Base-by-base conservation (phyloP, 2,329 filamentous ascomycete species). In the Colletotrichum karsti region DNA sequence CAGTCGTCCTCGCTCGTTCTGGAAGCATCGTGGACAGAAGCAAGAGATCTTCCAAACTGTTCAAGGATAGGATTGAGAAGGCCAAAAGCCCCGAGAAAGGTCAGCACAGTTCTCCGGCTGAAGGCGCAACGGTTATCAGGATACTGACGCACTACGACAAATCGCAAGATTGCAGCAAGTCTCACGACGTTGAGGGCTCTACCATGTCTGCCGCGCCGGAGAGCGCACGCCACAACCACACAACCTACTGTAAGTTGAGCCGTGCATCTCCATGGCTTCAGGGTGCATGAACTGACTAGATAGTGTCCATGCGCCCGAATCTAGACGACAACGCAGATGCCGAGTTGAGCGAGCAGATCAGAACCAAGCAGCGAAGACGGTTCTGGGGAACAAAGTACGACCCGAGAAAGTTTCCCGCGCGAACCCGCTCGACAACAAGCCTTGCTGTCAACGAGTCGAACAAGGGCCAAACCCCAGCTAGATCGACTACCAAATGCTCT, bases 1-100 rank as follows among this genome's bases (percentile, higher is more conserved):
- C 80, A n/a, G 83, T 85, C 3, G 74, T 79, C 1, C 67, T 85
- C 24, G 82, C 81, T 12, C 78, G 83, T 46, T 77, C 80, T 5
- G 77, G 77, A 13, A 85, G 82, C 44, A 70, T 85, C 20, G 72
- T 85, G 20, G 78, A 82, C 63, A 74, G 83, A 35, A 78, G 76
- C 51, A 66, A 70, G 9, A 66, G 69, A 28, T 74, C 74, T 28
- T 74, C 74, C 13, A 76, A 72, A 56, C 61, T 74, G 12, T 77
- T 82, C 55, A 71, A 75, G 30, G 75, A 74, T 13, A 75, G 67
- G 44, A 51, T 82, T 26, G 73, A 76, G 56, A 60, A 71, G 26
- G 57, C 79, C 7, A 73, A 73, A 39, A 62, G 55, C 20, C 53
- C 59, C 18, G 39, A 33, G 6, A 54, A 46, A 50, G 67, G 67